Conservation (phyloP, 2,329 filamentous ascomycete genomes). For the Pseudocercospora vitis region DNA sequence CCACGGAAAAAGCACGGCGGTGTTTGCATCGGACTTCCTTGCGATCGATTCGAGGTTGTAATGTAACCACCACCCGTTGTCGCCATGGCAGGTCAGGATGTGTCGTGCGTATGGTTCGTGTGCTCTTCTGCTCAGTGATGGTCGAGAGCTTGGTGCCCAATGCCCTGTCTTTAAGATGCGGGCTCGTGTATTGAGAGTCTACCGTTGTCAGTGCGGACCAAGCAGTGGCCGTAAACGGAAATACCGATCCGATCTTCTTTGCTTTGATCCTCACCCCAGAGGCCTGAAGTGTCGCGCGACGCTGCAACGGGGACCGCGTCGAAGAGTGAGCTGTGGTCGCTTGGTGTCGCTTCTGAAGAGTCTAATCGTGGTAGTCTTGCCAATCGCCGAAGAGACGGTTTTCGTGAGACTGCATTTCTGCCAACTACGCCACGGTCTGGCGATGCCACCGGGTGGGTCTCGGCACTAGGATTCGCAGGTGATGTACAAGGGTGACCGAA, state of each 20-base stretch:
- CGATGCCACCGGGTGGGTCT: conserved; percentile 11
- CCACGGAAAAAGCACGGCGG: conserved; percentile 28
- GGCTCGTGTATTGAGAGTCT: neutral
- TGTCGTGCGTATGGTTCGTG: conserved; percentile 42
- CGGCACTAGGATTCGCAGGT: conserved; percentile 6
- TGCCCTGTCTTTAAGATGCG: conserved; percentile 26
- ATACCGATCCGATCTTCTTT: neutral
- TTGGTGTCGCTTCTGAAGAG: conserved; percentile 26
- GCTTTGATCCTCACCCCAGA: neutral
- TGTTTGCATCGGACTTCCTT: conserved; percentile 4
- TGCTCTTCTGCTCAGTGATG: conserved; percentile 46
- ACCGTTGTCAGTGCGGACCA: neutral
- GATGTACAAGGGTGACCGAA: conserved; percentile 8
- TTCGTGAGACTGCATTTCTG: conserved; percentile 1
- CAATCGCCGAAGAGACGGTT: conserved; percentile 11
- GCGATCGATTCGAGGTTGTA: conserved; percentile 19
- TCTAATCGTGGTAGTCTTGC: conserved; percentile 4
- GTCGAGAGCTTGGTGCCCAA: conserved; percentile 45
- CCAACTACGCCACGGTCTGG: neutral
- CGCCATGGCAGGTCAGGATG: conserved; percentile 32
- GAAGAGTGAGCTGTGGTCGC: conserved; percentile 30
- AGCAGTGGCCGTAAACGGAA: neutral
- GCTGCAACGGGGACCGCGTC: conserved; percentile 20
- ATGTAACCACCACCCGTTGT: conserved; percentile 21
- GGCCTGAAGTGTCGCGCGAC: neutral